Conservation (phyloP, 345 rosid genomes). For the Gossypium anomalum region DNA sequence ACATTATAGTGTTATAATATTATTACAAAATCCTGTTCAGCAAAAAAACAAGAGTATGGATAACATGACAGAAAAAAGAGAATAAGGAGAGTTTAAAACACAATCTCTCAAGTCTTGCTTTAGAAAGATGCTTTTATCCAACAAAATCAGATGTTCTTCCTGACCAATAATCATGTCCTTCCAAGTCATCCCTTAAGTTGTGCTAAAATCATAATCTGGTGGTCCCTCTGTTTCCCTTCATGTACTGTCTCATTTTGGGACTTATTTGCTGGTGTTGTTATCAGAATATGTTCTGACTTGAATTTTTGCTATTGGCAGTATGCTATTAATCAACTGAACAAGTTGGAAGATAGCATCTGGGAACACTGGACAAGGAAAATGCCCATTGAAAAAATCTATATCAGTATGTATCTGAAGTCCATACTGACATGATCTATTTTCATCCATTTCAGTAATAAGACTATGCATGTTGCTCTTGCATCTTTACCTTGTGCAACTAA, state of each 20-base stretch:
- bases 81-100: neutral
- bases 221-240: neutral
- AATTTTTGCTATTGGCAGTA: conserved; percentile 48
- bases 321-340: conserved; percentile 88
- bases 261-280: conserved; percentile 6
- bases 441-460: neutral
- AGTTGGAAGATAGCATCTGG: conserved; percentile 91
- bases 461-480: neutral
- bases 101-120: neutral
- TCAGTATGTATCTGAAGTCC: conserved; percentile 48
- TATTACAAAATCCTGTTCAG: neutral
- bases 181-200: conserved; percentile 7
- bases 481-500: neutral
- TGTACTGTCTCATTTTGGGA: neutral
- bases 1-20: neutral
- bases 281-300: conserved; percentile 9
- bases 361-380: conserved; percentile 68
- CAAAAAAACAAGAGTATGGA: no score
- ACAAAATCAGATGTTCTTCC: conserved; percentile 1
- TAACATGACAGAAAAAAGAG: neutral
- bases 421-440: neutral
- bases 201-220: neutral
- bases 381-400: conserved; percentile 54
- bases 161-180: neutral
- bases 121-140: neutral